Base-by-base conservation (phyloP, 176 grass and related monocot genomes). In the bread wheat (Triticum aestivum) region DNA sequence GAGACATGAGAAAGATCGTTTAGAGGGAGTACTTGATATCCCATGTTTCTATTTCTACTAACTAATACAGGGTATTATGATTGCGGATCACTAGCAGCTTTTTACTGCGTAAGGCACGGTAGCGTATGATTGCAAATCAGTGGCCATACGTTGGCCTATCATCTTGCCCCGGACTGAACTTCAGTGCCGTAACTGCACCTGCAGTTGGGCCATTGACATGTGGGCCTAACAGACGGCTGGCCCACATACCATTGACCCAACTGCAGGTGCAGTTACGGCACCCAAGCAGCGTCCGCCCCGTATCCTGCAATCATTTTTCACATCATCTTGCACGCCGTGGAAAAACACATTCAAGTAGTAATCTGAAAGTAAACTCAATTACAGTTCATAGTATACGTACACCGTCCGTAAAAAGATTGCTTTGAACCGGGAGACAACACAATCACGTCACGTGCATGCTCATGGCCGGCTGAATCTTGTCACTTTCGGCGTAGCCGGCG, bases 401-500 rank as follows among this genome's bases (percentile, higher is more conserved):
- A 61, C 75, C 56, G 54, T 45, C 8, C 3, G 83, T 86, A 86
- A 78, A 90, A 89, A 71, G 33, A 71, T 42, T 82, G 30, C 5
- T 44, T 75, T 34, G 42, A n/a, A 39, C 79, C 71, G 8, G 79
- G 27, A 44, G 80, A 39, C 34, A 79, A 75, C 75, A 84, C 75
- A 24, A 5, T 87, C 89, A 80, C 89, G 37, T 87, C 75, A 49
- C 11, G 39, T 20, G 73, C 44, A 75, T 75, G 80, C n/a, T 59
- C 23, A 11, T 14, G 34, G 88, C 27, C 13, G 41, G 41, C 77
- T 75, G 78, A 73, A 83, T 84, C 73, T 87, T 87, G 61, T 91
- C 85, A 61, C 26, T 80, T 84, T 67, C 68, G 15, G 30, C 47
- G 11, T 66, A 26, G 8, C 38, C 74, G 30, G 34, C 24, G 51